A percentile compares a stretch with the other conserved stretches of the same genome.
Conservation (phyloP, 805 yeast species). For the Yarrowia sp. region DNA sequence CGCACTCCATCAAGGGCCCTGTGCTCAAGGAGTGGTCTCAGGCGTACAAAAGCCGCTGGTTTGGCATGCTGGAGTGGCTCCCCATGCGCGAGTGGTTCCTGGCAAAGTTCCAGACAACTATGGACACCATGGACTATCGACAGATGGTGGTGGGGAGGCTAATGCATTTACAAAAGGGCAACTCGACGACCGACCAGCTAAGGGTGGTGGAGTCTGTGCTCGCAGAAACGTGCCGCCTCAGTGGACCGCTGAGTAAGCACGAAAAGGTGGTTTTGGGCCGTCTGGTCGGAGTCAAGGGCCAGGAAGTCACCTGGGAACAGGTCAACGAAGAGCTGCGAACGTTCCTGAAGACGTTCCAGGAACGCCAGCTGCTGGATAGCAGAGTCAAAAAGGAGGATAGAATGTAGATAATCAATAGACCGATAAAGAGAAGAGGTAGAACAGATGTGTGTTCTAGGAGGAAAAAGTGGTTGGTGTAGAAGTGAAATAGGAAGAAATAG, state of each 20-base stretch:
- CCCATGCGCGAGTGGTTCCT: conserved; percentile 25
- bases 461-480: too few species aligned
- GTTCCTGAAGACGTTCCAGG: conserved; percentile 9
- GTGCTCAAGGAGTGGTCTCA: conserved; percentile 5
- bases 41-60: conserved; percentile 23
- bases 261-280: conserved; percentile 17
- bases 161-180: conserved; percentile 16
- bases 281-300: neutral
- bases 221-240: conserved; percentile 4
- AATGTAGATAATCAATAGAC: neutral
- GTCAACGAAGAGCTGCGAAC: conserved; percentile 21
- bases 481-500: too few species aligned
- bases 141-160: conserved; percentile 20
- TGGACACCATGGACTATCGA: conserved; percentile 32
- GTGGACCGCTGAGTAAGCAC: neutral
- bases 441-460: too few species aligned
- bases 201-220: conserved; percentile 3
- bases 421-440: too few species aligned
- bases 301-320: neutral
- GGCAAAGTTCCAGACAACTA: conserved; percentile 28
- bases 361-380: conserved; percentile 14
- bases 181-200: conserved; percentile 4
- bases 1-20: neutral
- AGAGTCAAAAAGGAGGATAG: conserved; percentile 27
- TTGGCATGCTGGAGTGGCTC: conserved; percentile 30